Percentiles rank a stretch among this genome's conserved stretches.
phyloP scores from a whole-genome alignment of 371 early-diverging fungal species.

The Apophysomyces trapeziformis region DNA sequence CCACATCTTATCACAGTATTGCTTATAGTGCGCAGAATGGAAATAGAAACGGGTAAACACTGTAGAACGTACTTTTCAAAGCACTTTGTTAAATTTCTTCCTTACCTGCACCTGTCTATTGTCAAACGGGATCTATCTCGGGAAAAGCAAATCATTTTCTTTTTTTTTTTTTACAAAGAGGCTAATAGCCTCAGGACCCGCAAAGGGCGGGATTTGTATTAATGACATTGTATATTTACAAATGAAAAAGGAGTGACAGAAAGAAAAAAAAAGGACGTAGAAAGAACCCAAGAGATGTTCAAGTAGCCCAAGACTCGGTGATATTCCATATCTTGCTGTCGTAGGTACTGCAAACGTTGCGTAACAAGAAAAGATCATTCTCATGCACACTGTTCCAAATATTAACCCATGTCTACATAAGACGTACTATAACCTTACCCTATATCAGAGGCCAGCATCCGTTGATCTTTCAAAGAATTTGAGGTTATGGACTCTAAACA shows the following conservation, averaged over 20 bases:
- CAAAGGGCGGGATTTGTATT: too few relatives aligned
- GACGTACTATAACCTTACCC: slow-evolving; percentile 26
- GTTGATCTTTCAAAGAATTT: slow-evolving; percentile 20
- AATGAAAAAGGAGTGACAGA: background rate
- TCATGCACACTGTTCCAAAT: slow-evolving; percentile 25
- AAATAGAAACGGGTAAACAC: too few relatives aligned
- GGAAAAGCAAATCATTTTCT: too few relatives aligned
- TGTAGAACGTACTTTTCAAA: too few relatives aligned
- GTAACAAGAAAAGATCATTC: slow-evolving; percentile 44
- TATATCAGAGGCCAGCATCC: slow-evolving; percentile 31
- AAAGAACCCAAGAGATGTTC: background rate
- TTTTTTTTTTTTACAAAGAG: too few relatives aligned
- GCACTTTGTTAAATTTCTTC: too few relatives aligned
- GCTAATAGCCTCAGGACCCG: too few relatives aligned
- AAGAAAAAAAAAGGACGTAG: background rate
- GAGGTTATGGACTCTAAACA: slow-evolving; percentile 19
- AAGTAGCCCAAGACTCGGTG: slow-evolving; percentile 9
- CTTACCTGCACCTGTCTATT: too few relatives aligned
- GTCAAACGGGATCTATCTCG: too few relatives aligned
- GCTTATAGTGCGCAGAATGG: too few relatives aligned
- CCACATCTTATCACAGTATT: too few relatives aligned
- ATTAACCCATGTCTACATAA: background rate
- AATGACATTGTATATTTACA: slow-evolving; percentile 2
- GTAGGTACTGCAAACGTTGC: slow-evolving; percentile 48
- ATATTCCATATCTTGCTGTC: slow-evolving; percentile 38